A percentile compares a stretch with the other conserved stretches of the same genome.
phyloP scores from a whole-genome alignment of 2,329 filamentous ascomycete species.

The Capronia epimyces region DNA sequence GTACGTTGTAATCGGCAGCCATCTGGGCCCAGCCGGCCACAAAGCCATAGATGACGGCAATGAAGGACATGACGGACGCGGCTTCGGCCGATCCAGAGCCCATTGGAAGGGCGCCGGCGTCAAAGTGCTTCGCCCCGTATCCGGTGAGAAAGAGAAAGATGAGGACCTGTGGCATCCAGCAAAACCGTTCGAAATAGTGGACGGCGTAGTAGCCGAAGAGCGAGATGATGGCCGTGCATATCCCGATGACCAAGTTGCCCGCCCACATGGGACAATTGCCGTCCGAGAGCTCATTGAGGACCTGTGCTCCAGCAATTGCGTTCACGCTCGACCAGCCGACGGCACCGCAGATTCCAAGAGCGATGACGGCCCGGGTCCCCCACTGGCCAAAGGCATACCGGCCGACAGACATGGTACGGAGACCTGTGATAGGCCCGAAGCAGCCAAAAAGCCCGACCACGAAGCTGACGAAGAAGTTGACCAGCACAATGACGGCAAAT shows the following conservation, averaged over 20 bases:
- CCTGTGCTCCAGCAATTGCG: slow-evolving; percentile 36
- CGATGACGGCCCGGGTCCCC: slow-evolving; percentile 36
- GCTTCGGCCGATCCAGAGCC: slow-evolving; percentile 32
- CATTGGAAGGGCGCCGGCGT: slow-evolving; percentile 29
- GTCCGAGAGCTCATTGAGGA: slow-evolving; percentile 35
- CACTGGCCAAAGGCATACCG: slow-evolving; percentile 39
- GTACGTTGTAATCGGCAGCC: slow-evolving; percentile 38
- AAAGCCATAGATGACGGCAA: slow-evolving; percentile 37
- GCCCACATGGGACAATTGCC: slow-evolving; percentile 37
- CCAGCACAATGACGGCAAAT: slow-evolving; percentile 35
- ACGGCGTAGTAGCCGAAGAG: slow-evolving; percentile 38
- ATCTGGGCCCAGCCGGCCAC: slow-evolving; percentile 38
- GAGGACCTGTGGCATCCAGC: slow-evolving; percentile 37
- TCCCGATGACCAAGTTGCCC: slow-evolving; percentile 38
- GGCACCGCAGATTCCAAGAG: slow-evolving; percentile 37
- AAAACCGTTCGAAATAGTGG: slow-evolving; percentile 35
- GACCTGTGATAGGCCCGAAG: slow-evolving; percentile 29
- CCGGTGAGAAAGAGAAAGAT: slow-evolving; percentile 39
- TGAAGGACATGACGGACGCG: slow-evolving; percentile 35
- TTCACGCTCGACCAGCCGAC: slow-evolving; percentile 40
- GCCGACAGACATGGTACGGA: slow-evolving; percentile 37
- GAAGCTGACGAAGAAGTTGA: slow-evolving; percentile 33
- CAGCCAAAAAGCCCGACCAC: slow-evolving; percentile 33
- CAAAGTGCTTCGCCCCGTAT: slow-evolving; percentile 35
- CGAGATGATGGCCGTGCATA: slow-evolving; percentile 37